These are phyloP conservation scores for Macrolepiota dolichaula DNA, from an alignment of 768 basidiomycete genomes.

Conservation along the genomic window DNA sequence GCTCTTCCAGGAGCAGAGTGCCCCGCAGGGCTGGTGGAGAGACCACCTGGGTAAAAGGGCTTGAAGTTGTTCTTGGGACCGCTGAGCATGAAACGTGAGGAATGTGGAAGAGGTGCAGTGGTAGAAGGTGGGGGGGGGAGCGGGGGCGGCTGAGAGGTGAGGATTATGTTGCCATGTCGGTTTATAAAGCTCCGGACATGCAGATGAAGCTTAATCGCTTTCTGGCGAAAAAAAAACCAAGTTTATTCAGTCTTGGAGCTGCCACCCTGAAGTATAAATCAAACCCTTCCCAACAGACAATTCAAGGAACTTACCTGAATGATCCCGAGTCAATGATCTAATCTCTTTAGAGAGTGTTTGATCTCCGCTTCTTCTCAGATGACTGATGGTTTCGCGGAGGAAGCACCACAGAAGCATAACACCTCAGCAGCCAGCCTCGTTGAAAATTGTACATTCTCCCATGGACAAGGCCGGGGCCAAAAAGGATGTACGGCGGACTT, in stretches of 20 bases:
- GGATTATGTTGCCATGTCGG: background rate
- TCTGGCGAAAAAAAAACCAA: background rate
- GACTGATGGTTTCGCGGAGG: background rate
- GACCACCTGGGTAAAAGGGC: background rate
- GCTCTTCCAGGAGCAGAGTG: background rate
- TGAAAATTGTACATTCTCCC: background rate
- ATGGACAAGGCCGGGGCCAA: background rate
- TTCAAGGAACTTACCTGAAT: slow-evolving; percentile 1
- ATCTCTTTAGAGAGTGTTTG: background rate
- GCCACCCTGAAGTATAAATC: slow-evolving; percentile 6
- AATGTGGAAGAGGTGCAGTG: too few relatives aligned
- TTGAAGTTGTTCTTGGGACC: background rate
- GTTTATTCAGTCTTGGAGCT: slow-evolving; percentile 8
- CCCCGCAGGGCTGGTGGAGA: background rate
- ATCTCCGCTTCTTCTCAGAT: slow-evolving; percentile 1
- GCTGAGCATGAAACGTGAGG: background rate
- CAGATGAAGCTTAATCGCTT: slow-evolving; percentile 5
- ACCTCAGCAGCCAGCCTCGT: background rate
- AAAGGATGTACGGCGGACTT: background rate
- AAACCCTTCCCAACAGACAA: background rate
- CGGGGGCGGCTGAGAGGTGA: background rate
- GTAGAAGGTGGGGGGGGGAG: background rate
- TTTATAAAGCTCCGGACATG: background rate
- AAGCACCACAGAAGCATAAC: background rate
- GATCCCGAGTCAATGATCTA: slow-evolving; percentile 5